Evolutionary conservation across 1,139 yeast genomes (phyloP).

Genomic region (Arxiozyma telluris): DNA sequence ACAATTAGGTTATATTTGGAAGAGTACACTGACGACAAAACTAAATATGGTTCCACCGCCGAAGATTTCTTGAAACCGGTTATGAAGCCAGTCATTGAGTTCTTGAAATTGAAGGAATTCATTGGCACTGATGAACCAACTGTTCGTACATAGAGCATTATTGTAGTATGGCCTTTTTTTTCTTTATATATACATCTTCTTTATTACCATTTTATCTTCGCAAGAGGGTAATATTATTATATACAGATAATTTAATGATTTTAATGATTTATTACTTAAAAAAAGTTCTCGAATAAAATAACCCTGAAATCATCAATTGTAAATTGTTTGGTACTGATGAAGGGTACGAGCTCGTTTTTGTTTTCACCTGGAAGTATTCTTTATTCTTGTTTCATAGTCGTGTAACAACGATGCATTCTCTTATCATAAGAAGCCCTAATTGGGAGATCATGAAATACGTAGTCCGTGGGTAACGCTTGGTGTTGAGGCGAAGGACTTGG

Average conservation of each 20-base stretch:
- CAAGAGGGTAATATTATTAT: no score
- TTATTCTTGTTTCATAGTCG: not conserved
- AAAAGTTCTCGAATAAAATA: no score
- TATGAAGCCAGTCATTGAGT: constrained; percentile 52
- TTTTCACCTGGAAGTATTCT: not conserved
- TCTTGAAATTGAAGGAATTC: constrained; percentile 62
- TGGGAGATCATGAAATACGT: no score
- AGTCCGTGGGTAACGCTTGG: no score
- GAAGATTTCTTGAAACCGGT: constrained; percentile 60
- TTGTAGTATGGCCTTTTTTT: no score
- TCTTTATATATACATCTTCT: not conserved
- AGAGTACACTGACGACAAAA: constrained; percentile 58
- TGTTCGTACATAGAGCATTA: constrained; percentile 34
- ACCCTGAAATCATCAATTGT: not conserved
- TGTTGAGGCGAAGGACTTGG: no score
- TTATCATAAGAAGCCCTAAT: no score
- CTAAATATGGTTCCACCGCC: constrained; percentile 46
- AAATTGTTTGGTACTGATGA: no score
- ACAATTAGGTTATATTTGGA: constrained; percentile 91
- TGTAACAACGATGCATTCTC: not conserved
- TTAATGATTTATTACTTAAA: not conserved
- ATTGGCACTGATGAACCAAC: constrained; percentile 84
- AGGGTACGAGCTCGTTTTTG: not conserved
- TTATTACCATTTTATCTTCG: not conserved
- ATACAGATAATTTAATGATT: not conserved